Conservation (phyloP, 2,329 filamentous ascomycete genomes). For the Penicillium sp. region DNA sequence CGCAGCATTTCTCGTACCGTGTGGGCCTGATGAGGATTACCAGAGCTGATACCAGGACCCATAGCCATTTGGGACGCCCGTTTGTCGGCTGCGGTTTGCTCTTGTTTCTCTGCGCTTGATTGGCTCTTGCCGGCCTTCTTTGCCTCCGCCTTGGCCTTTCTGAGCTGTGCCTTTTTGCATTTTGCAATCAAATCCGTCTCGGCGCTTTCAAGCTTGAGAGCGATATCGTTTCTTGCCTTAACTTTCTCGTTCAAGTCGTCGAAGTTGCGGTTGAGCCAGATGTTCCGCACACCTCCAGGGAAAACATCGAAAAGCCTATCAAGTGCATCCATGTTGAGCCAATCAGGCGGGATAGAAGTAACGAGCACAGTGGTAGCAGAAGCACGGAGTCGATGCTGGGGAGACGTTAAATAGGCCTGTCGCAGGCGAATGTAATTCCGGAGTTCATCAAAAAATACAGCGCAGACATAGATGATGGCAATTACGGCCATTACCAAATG, state of each 20-base stretch:
- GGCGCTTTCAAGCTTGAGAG: constrained; percentile 70
- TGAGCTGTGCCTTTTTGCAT: constrained; percentile 76
- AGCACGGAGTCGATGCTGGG: constrained; percentile 86
- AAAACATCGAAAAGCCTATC: constrained; percentile 90
- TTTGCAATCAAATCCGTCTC: constrained; percentile 79
- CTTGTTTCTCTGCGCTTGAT: constrained; percentile 38
- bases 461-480: constrained; percentile 80
- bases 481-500: constrained; percentile 77
- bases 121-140: constrained; percentile 58
- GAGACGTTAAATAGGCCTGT: constrained; percentile 90
- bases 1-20: constrained; percentile 49
- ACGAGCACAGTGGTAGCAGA: constrained; percentile 95
- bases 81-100: constrained; percentile 53
- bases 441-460: constrained; percentile 81
- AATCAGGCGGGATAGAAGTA: constrained; percentile 83
- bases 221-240: constrained; percentile 67
- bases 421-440: constrained; percentile 86
- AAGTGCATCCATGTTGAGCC: constrained; percentile 80
- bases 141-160: constrained; percentile 61
- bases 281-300: constrained; percentile 88
- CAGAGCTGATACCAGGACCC: constrained; percentile 53
- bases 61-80: constrained; percentile 46
- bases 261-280: constrained; percentile 93
- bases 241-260: constrained; percentile 83
- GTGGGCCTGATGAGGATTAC: constrained; percentile 57